A percentile compares a stretch with the other conserved stretches of the same genome.
These are phyloP conservation scores for Teratosphaeria epicoccoides DNA, from an alignment of 2,329 filamentous ascomycete species.

Conservation along the genomic window DNA sequence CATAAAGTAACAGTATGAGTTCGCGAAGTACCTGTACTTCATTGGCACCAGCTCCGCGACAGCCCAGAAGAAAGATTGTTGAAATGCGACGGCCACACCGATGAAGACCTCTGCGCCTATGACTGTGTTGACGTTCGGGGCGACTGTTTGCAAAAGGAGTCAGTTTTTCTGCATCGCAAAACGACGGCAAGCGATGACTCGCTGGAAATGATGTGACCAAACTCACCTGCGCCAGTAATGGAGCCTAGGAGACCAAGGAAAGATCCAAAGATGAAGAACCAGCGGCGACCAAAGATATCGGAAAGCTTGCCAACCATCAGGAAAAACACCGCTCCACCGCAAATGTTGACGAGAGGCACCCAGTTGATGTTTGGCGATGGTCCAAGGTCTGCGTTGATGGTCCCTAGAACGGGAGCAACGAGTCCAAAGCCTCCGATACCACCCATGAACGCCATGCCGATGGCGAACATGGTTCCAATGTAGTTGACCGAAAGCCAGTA, in stretches of 20 bases:
- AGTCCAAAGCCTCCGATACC: slow-evolving; percentile 19
- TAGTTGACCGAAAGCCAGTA: slow-evolving; percentile 18
- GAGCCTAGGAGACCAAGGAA: slow-evolving; percentile 25
- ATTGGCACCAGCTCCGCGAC: slow-evolving; percentile 30
- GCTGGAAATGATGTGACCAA: no score
- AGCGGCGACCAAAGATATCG: slow-evolving; percentile 30
- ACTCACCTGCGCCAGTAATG: slow-evolving; percentile 30
- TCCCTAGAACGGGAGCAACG: no score
- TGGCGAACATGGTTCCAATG: slow-evolving; percentile 17
- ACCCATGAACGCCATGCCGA: slow-evolving; percentile 18
- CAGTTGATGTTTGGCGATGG: slow-evolving; percentile 30
- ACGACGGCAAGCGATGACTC: no score
- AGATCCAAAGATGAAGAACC: slow-evolving; percentile 28
- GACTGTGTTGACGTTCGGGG: slow-evolving; percentile 17
- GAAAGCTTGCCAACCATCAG: slow-evolving; percentile 28
- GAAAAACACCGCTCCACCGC: slow-evolving; percentile 28
- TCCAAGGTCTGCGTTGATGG: slow-evolving; percentile 30
- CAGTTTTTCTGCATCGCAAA: no score
- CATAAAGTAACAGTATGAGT: slow-evolving; percentile 17
- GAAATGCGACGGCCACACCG: slow-evolving; percentile 29
- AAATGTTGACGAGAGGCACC: slow-evolving; percentile 27
- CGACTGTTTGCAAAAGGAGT: slow-evolving; percentile 8
- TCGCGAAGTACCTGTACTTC: slow-evolving; percentile 17
- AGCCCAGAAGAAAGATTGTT: slow-evolving; percentile 30
- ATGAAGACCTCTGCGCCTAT: slow-evolving; percentile 25